These are phyloP conservation scores for Malbranchea cinnamomea DNA, from an alignment of 2,329 filamentous ascomycete genomes.

Conservation along the genomic window DNA sequence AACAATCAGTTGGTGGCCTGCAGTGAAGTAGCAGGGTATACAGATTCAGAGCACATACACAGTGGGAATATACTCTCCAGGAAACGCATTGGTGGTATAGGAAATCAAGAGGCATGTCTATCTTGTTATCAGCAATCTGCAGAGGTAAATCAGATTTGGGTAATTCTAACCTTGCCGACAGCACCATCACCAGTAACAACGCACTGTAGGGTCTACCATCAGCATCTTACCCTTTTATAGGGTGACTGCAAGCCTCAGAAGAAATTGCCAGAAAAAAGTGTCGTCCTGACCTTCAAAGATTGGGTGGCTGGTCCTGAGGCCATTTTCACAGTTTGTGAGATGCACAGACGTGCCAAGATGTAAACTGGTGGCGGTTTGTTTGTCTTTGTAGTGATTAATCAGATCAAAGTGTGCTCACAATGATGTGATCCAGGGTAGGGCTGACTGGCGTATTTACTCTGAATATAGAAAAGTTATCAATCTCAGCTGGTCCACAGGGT, in stretches of 20 bases:
- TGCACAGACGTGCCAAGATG: no score
- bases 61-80: conserved; percentile 98
- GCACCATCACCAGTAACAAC: conserved; percentile 99
- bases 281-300: conserved; percentile 63
- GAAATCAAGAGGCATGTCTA: conserved; percentile 98
- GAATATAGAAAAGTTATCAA: no score
- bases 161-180: conserved; percentile 71
- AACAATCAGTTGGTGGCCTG: conserved; percentile 11
- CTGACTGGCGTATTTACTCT: no score
- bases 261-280: conserved; percentile 6
- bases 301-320: conserved; percentile 77
- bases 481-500: no score
- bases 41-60: conserved; percentile 36
- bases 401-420: no score
- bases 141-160: conserved; percentile 5
- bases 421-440: no score
- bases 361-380: no score
- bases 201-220: conserved; percentile 46
- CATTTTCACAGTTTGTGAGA: conserved; percentile 27
- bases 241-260: conserved; percentile 4
- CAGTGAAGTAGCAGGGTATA: background rate
- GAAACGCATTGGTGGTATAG: conserved; percentile 98
- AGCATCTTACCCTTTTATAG: conserved; percentile 7
- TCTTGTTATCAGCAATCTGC: conserved; percentile 10
- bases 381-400: no score